Base-by-base conservation (phyloP, 176 grass and related monocot genomes). In the Tillandsia fasciculata region DNA sequence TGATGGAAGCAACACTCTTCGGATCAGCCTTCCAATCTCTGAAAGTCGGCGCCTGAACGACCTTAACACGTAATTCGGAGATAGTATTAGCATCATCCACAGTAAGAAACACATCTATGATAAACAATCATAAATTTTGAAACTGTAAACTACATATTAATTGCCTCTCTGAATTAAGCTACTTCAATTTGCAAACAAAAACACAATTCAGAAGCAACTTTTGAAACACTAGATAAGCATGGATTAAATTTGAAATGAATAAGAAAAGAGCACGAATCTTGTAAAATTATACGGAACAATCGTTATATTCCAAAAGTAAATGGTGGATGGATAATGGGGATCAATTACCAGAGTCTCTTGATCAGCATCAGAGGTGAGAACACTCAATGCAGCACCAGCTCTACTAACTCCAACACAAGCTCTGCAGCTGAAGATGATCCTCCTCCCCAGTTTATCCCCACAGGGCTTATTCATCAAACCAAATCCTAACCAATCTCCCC, bases 1-100 rank as follows among this genome's bases (percentile, higher is more conserved):
- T 97, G 68, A 97, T 85, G 6, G 86, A 83, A 0, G 89, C 93
- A 17, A 92, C 89, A 76, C 82, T 67, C 28, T 92, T 97, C 4
- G 93, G 94, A 54, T 97, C 84, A 0, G 89, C 94, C 13, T 66
- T 68, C 20, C 72, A 75, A n/a, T 75, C 85, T 15, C 87, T 51
- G 22, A 92, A 85, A 26, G 83, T 81, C 4, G 83, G 86, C 5
- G 88, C 75, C 33, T 76, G 69, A 59, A 95, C 64, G 17, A 79
- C 79, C 90, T 90, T 68, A 22, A 61, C n/a, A 61, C 0, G 15
- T 23, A 7, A 61, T 18, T 15, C 56, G 22, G 56, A 61, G 56
- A 15, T 1, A 23, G 8, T n/a, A 18, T 18, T 7, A 15, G 8
- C 17, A 9, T 20, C n/a, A 20, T 23, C 6, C 7, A 61, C 1